Evolutionary conservation across 2,329 filamentous ascomycete species (phyloP).

Genomic region (Huntiella abstrusa): DNA sequence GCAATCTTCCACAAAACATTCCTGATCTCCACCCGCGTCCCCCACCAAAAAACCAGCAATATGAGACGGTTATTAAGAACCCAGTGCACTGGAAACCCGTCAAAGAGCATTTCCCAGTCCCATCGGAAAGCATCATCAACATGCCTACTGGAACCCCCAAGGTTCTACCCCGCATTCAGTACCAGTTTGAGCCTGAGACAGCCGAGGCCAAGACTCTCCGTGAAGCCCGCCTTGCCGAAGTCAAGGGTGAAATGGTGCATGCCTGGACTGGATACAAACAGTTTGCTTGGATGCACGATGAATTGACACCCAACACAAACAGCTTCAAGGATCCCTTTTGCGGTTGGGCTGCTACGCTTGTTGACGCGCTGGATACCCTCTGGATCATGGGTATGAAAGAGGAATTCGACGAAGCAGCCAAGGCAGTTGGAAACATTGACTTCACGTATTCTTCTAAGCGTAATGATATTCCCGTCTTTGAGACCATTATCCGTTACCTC

Average conservation of each 20-base stretch:
- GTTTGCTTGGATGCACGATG: conserved; percentile 71
- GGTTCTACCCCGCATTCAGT: conserved; percentile 58
- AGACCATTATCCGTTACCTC: conserved; percentile 80
- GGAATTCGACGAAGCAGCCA: conserved; percentile 63
- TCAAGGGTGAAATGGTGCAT: conserved; percentile 57
- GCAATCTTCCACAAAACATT: background rate
- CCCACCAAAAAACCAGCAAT: background rate
- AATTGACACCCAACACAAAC: conserved; percentile 55
- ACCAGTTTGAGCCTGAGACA: conserved; percentile 48
- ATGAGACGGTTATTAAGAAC: background rate
- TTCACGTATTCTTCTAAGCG: conserved; percentile 51
- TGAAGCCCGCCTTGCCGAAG: conserved; percentile 39
- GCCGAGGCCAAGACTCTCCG: conserved; percentile 41
- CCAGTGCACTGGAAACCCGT: conserved; percentile 53
- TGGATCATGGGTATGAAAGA: conserved; percentile 70
- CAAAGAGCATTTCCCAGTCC: conserved; percentile 60
- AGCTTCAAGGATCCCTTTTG: conserved; percentile 64
- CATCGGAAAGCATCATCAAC: conserved; percentile 48
- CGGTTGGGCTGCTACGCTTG: conserved; percentile 74
- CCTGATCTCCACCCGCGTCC: background rate
- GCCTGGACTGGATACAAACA: conserved; percentile 70
- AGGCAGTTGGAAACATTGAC: conserved; percentile 53
- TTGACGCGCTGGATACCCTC: conserved; percentile 65
- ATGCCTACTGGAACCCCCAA: conserved; percentile 56
- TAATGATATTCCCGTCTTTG: conserved; percentile 68